Evolutionary conservation across 2,329 filamentous ascomycete genomes (phyloP).

Genomic region (Helotiales sp.): DNA sequence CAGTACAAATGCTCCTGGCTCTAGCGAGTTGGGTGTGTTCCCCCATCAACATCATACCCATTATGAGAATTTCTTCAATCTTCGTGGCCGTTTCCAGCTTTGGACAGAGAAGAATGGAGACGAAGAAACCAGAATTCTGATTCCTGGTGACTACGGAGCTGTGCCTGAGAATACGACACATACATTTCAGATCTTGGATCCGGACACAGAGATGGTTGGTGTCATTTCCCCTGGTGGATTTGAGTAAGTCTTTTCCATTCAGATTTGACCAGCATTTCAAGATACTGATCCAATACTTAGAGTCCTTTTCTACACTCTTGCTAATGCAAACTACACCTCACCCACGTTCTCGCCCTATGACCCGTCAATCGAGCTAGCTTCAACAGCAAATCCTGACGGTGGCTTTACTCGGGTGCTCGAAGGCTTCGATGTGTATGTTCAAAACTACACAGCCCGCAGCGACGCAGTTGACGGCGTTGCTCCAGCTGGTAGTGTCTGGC

Average conservation of each 20-base stretch:
- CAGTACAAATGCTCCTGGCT: conserved; percentile 49
- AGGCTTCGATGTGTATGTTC: conserved; percentile 50
- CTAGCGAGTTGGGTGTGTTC: conserved; percentile 47
- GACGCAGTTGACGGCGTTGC: conserved; percentile 51
- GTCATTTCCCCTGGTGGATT: conserved; percentile 54
- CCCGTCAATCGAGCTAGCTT: conserved; percentile 33
- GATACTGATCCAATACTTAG: conserved; percentile 1
- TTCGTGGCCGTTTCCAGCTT: conserved; percentile 52
- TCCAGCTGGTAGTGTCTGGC: conserved; percentile 45
- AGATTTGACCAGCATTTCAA: background rate
- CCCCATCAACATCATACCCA: conserved; percentile 50
- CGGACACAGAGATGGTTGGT: conserved; percentile 53
- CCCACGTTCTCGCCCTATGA: conserved; percentile 46
- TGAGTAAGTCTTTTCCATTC: conserved; percentile 43
- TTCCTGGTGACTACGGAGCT: conserved; percentile 52
- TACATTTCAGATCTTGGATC: conserved; percentile 54
- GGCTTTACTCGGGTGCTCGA: conserved; percentile 46
- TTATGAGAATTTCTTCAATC: conserved; percentile 54
- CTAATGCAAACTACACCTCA: conserved; percentile 44
- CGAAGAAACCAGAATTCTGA: conserved; percentile 48
- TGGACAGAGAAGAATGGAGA: conserved; percentile 46
- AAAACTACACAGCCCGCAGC: conserved; percentile 48
- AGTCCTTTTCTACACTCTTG: conserved; percentile 49
- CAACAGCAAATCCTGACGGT: conserved; percentile 27
- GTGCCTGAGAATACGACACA: conserved; percentile 53